phyloP scores from a whole-genome alignment of 176 grass and related monocot species.

The Eremochloa ophiuroides region DNA sequence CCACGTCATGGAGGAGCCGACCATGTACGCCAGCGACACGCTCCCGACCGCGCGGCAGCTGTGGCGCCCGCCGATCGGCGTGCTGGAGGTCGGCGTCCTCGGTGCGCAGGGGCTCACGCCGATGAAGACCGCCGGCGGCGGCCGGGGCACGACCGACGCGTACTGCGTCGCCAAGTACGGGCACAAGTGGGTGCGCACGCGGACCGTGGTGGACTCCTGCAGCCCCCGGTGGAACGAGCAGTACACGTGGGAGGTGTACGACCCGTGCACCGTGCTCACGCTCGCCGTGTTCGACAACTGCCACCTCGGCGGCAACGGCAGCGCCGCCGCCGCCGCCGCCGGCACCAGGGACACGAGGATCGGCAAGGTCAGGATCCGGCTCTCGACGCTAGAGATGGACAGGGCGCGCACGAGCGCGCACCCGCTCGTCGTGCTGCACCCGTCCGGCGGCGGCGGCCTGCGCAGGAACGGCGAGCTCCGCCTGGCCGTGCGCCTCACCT shows the following conservation, averaged over 20 bases:
- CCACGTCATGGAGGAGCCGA: constrained; percentile 77
- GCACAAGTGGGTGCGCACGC: constrained; percentile 82
- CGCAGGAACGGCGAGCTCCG: constrained; percentile 74
- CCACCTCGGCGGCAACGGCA: constrained; percentile 19
- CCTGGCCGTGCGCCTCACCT: constrained; percentile 69
- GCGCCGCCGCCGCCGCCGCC: background rate
- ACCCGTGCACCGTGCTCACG: constrained; percentile 76
- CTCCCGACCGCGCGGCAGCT: constrained; percentile 69
- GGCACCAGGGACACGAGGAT: constrained; percentile 39
- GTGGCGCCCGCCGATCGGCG: constrained; percentile 50
- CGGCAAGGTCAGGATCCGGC: constrained; percentile 76
- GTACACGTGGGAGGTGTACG: constrained; percentile 88
- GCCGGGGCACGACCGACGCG: constrained; percentile 44
- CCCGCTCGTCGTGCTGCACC: constrained; percentile 49
- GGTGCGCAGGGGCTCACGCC: constrained; percentile 56
- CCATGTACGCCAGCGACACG: constrained; percentile 71
- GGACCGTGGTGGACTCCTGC: constrained; percentile 51
- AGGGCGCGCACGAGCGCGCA: constrained; percentile 37
- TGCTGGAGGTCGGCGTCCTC: constrained; percentile 78
- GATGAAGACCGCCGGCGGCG: constrained; percentile 53
- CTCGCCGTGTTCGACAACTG: constrained; percentile 79
- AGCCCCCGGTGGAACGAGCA: constrained; percentile 81
- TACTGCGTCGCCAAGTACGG: constrained; percentile 91
- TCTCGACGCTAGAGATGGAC: constrained; percentile 69
- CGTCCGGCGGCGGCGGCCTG: constrained; percentile 50